Conservation (phyloP, 1,284 basidiomycete species). For the Somion occarium region DNA sequence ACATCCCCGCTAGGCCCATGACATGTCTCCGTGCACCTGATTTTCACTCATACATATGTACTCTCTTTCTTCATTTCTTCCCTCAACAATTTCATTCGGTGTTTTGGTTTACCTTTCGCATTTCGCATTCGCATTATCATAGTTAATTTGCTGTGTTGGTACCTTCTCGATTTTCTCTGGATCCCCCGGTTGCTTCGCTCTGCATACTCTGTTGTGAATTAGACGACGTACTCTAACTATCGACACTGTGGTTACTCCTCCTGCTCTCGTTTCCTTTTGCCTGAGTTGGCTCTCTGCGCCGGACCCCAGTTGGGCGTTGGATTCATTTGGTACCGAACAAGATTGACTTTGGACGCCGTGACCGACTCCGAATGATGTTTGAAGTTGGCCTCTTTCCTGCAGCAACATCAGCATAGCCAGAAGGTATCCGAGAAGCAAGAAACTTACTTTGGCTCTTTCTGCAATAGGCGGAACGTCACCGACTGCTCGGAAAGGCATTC, state of each 20-base stretch:
- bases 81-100: neutral
- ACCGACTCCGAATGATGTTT: slow-evolving; percentile 63
- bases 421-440: neutral
- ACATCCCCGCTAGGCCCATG: slow-evolving; percentile 14
- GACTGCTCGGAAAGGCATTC: slow-evolving; percentile 73
- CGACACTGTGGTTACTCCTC: slow-evolving; percentile 18
- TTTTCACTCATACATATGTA: neutral
- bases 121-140: slow-evolving; percentile 17
- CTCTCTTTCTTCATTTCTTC: slow-evolving; percentile 5
- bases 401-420: neutral
- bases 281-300: slow-evolving; percentile 50
- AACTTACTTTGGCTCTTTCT: slow-evolving; percentile 62
- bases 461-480: slow-evolving; percentile 61
- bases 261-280: slow-evolving; percentile 44
- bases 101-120: neutral
- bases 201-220: neutral
- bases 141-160: neutral
- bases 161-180: neutral
- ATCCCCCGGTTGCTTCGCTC: neutral
- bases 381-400: slow-evolving; percentile 70
- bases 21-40: slow-evolving; percentile 3
- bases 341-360: slow-evolving; percentile 58
- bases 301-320: slow-evolving; percentile 94
- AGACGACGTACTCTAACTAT: neutral
- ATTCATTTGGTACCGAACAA: slow-evolving; percentile 90